Evolutionary conservation across 495 filamentous ascomycete genomes (phyloP).

Genomic region (Talaromyces nanjingensis): DNA sequence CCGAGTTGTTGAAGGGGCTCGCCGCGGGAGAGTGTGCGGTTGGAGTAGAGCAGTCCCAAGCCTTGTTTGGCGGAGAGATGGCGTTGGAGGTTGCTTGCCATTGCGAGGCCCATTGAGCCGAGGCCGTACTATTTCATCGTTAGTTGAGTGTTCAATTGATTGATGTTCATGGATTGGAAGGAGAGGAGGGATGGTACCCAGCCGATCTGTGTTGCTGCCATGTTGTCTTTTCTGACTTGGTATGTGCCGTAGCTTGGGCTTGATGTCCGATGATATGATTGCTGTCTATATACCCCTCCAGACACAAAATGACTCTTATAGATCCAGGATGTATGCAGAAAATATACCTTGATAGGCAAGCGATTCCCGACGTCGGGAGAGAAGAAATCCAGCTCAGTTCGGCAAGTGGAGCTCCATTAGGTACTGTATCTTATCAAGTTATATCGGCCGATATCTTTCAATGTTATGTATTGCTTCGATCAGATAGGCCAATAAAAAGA

Average conservation of each 20-base stretch:
- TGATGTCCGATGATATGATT: neutral
- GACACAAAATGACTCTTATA: neutral
- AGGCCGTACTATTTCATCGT: conserved; percentile 31
- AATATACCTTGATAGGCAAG: neutral
- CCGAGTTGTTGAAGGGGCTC: conserved; percentile 27
- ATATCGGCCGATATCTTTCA: neutral
- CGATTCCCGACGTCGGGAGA: neutral
- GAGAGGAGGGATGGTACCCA: neutral
- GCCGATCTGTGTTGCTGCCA: conserved; percentile 6
- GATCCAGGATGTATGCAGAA: neutral
- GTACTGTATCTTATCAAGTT: neutral
- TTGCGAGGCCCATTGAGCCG: conserved; percentile 44
- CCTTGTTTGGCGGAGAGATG: conserved; percentile 33
- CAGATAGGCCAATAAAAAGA: neutral
- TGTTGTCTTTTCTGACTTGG: neutral
- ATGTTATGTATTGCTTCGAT: neutral
- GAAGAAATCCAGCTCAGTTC: neutral
- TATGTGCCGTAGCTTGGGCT: neutral
- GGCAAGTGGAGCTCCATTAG: neutral
- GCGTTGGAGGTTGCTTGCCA: conserved; percentile 40
- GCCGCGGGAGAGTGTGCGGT: conserved; percentile 39
- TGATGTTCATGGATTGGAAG: neutral
- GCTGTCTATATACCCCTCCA: neutral
- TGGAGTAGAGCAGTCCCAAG: conserved; percentile 32
- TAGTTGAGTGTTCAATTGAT: neutral